phyloP scores from a whole-genome alignment of 768 basidiomycete genomes.

The Asterophora lycoperdoides region DNA sequence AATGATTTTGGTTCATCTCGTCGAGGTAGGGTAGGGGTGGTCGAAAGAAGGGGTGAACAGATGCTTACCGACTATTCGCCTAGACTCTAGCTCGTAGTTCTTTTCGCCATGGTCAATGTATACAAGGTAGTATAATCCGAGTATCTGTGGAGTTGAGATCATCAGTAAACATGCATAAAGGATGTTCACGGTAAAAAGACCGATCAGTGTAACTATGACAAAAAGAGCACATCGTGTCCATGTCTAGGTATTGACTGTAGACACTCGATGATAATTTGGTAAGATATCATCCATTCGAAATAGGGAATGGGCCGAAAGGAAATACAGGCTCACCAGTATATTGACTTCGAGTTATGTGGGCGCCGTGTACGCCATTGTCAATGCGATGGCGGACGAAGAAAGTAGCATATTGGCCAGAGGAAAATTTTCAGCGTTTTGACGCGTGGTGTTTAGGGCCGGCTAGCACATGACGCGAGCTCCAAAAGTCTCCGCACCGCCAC shows the following conservation, averaged over 20 bases:
- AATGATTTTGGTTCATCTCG: constrained; percentile 53
- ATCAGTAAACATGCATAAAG: constrained; percentile 2
- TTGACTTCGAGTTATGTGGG: not conserved
- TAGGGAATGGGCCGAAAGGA: not conserved
- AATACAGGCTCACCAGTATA: not conserved
- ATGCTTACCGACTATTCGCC: not conserved
- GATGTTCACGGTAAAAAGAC: constrained; percentile 26
- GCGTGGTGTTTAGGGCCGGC: constrained; percentile 16
- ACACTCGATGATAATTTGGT: constrained; percentile 44
- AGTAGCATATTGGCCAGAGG: not conserved
- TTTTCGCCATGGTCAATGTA: not conserved
- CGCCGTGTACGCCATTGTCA: not conserved
- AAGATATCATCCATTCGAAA: constrained; percentile 58
- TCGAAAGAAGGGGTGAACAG: too few species aligned
- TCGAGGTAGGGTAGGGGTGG: not conserved
- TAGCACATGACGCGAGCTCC: not conserved
- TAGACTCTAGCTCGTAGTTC: not conserved
- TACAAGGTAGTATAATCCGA: not conserved
- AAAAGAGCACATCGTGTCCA: constrained; percentile 49
- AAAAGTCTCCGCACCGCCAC: too few species aligned
- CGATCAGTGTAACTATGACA: constrained; percentile 95
- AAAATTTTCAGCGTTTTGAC: constrained; percentile 17
- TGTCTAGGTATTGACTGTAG: constrained; percentile 46
- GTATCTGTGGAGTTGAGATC: not conserved
- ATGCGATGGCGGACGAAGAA: not conserved